phyloP scores from a whole-genome alignment of 768 basidiomycete genomes.

The Gelatoporia subvermispora region DNA sequence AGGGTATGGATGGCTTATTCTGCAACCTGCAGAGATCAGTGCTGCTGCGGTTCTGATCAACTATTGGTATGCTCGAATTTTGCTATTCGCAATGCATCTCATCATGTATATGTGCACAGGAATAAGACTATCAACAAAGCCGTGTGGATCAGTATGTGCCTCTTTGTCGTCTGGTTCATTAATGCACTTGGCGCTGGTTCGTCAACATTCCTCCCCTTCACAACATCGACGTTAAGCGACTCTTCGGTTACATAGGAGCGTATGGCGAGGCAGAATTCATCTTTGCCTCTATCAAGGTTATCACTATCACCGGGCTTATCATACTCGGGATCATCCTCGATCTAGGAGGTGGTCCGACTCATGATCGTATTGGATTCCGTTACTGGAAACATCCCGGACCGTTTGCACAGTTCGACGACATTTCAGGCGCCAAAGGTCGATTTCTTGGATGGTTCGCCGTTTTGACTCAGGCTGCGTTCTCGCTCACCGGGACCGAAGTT shows the following conservation, averaged over 20 bases:
- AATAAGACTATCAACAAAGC: slow-evolving; percentile 31
- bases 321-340: slow-evolving; percentile 46
- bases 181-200: slow-evolving; percentile 35
- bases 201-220: background rate
- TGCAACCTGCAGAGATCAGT: slow-evolving; percentile 38
- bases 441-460: slow-evolving; percentile 48
- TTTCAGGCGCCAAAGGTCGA: slow-evolving; percentile 39
- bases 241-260: slow-evolving; percentile 30
- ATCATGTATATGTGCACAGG: background rate
- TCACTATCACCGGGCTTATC: slow-evolving; percentile 38
- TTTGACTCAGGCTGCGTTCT: slow-evolving; percentile 52
- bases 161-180: slow-evolving; percentile 44
- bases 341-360: slow-evolving; percentile 48
- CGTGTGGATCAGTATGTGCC: slow-evolving; percentile 45
- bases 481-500: slow-evolving; percentile 52
- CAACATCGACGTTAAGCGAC: no score
- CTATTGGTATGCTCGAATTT: slow-evolving; percentile 33
- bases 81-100: background rate
- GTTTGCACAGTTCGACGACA: slow-evolving; percentile 36
- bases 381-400: slow-evolving; percentile 51
- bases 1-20: slow-evolving; percentile 29
- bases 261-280: slow-evolving; percentile 45
- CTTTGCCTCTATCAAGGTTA: slow-evolving; percentile 47
- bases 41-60: slow-evolving; percentile 45
- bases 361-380: slow-evolving; percentile 44